These are phyloP conservation scores for Clonostachys rhizophaga DNA, from an alignment of 2,329 filamentous ascomycete species.

Conservation along the genomic window DNA sequence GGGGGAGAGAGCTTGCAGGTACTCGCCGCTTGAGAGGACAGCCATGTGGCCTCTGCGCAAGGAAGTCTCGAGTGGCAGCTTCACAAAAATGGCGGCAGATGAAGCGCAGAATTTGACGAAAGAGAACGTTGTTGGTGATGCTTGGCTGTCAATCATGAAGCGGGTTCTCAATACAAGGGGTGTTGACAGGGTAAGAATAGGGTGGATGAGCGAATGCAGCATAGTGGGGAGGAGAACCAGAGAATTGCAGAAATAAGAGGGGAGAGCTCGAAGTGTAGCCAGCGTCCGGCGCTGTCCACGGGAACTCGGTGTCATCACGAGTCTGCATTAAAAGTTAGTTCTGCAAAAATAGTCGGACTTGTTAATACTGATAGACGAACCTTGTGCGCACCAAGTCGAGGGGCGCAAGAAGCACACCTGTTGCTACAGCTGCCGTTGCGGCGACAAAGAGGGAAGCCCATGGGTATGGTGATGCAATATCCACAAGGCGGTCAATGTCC, in stretches of 20 bases:
- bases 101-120: slow-evolving; percentile 78
- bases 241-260: slow-evolving; percentile 69
- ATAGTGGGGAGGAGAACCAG: slow-evolving; percentile 77
- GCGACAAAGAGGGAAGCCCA: slow-evolving; percentile 75
- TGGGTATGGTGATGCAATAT: slow-evolving; percentile 74
- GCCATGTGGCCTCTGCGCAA: slow-evolving; percentile 82
- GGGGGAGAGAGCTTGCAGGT: slow-evolving; percentile 41
- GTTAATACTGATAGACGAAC: slow-evolving; percentile 30
- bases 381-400: slow-evolving; percentile 84
- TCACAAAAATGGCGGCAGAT: slow-evolving; percentile 75
- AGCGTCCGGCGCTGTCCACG: slow-evolving; percentile 73
- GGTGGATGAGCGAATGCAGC: slow-evolving; percentile 79
- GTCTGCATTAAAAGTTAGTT: slow-evolving; percentile 29
- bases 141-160: slow-evolving; percentile 75
- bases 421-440: slow-evolving; percentile 59
- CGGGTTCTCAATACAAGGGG: slow-evolving; percentile 84
- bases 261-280: slow-evolving; percentile 71
- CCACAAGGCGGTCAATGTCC: slow-evolving; percentile 70
- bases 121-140: slow-evolving; percentile 78
- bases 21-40: slow-evolving; percentile 53
- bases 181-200: slow-evolving; percentile 74
- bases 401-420: slow-evolving; percentile 78
- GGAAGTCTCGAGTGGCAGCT: slow-evolving; percentile 88
- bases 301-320: slow-evolving; percentile 80
- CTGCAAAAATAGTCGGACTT: slow-evolving; percentile 15